phyloP scores from a whole-genome alignment of 768 basidiomycete species.

The Leccinum pellstonianum region DNA sequence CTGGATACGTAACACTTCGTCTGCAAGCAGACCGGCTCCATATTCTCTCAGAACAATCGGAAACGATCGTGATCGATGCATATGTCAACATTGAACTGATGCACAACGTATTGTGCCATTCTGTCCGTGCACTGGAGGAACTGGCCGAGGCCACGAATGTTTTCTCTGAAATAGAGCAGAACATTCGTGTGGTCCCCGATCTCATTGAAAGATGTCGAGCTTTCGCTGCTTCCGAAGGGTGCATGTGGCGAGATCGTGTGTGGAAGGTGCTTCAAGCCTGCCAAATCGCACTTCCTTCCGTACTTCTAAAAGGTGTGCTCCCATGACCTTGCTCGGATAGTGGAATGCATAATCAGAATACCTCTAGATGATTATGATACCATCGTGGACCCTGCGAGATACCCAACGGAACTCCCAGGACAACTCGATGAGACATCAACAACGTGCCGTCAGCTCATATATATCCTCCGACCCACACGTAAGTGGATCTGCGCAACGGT shows the following conservation, averaged over 20 bases:
- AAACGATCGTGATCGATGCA: conserved; percentile 22
- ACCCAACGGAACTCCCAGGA: conserved; percentile 22
- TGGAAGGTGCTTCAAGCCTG: conserved; percentile 16
- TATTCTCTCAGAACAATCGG: conserved; percentile 18
- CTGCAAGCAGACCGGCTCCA: conserved; percentile 21
- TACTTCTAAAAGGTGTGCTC: conserved; percentile 40
- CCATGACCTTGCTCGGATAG: neutral
- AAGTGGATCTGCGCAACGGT: conserved; percentile 29
- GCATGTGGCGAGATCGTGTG: conserved; percentile 30
- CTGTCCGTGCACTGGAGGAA: conserved; percentile 38
- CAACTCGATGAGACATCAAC: conserved; percentile 28
- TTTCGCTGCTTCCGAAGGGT: conserved; percentile 23
- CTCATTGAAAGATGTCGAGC: conserved; percentile 30
- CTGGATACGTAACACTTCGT: conserved; percentile 14
- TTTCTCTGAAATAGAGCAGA: conserved; percentile 35
- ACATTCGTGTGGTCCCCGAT: conserved; percentile 14
- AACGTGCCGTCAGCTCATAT: conserved; percentile 30
- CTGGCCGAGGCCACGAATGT: conserved; percentile 33
- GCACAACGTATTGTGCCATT: conserved; percentile 15
- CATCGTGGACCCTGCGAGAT: conserved; percentile 29
- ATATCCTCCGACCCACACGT: conserved; percentile 26
- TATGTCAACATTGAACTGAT: conserved; percentile 18
- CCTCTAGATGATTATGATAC: conserved; percentile 37
- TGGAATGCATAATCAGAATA: neutral
- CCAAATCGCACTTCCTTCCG: conserved; percentile 25